Percentiles rank a stretch among this genome's conserved stretches.
Conservation (phyloP, 306 rosid species). For the Myrica gale region DNA sequence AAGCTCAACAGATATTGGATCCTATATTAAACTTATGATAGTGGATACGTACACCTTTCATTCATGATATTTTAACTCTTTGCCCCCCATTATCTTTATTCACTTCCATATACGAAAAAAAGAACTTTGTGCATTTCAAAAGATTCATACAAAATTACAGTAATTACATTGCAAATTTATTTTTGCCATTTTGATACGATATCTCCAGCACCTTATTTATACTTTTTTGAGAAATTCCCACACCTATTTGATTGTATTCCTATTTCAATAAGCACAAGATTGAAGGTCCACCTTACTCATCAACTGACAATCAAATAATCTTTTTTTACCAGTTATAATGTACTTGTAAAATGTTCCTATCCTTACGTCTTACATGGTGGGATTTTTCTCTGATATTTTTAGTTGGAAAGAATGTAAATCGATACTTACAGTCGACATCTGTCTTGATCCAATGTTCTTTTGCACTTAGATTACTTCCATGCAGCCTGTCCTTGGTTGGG, state of each 20-base stretch:
- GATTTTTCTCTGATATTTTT: conserved; percentile 1
- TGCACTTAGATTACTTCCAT: conserved; percentile 41
- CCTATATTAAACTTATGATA: background rate
- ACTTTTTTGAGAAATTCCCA: background rate
- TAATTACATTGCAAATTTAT: background rate
- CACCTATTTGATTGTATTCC: background rate
- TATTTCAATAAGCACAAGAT: background rate
- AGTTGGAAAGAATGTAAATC: conserved; percentile 9
- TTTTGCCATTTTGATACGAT: background rate
- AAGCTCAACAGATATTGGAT: background rate
- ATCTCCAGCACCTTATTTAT: background rate
- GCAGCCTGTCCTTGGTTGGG: conserved; percentile 38
- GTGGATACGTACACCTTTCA: background rate
- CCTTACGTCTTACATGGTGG: background rate
- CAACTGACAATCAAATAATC: background rate
- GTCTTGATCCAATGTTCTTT: conserved; percentile 93
- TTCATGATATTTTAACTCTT: background rate
- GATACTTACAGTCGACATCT: conserved; percentile 86
- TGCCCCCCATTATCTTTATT: background rate
- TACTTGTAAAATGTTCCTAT: conserved; percentile 5
- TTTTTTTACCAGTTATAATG: background rate
- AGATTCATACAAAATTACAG: background rate
- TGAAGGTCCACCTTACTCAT: background rate
- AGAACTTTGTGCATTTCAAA: background rate
- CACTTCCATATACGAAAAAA: background rate